phyloP scores from a whole-genome alignment of 768 basidiomycete species.

The Glaciozyma martinii region DNA sequence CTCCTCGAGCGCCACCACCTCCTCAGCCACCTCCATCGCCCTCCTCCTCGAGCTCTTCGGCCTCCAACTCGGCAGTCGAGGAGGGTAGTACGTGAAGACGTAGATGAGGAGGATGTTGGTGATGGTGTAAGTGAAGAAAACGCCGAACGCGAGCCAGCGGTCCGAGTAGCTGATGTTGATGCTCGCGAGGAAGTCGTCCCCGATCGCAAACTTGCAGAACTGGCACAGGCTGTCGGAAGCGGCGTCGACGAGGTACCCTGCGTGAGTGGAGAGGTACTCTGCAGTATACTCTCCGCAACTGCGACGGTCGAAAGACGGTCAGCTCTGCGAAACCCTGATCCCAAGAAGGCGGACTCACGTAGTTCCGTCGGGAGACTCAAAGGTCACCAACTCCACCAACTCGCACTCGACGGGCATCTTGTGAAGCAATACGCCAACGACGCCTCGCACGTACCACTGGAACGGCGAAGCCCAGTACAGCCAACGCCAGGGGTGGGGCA shows the following conservation, averaged over 20 bases:
- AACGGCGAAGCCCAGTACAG: conserved; percentile 42
- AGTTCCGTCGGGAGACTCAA: conserved; percentile 51
- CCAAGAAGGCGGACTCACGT: conserved; percentile 39
- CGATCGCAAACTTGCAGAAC: conserved; percentile 22
- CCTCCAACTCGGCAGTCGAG: neutral
- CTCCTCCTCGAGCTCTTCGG: no score
- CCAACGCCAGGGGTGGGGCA: conserved; percentile 36
- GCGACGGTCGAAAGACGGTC: conserved; percentile 10
- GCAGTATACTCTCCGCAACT: conserved; percentile 50
- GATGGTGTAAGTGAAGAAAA: conserved; percentile 21
- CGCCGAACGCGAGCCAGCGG: conserved; percentile 10
- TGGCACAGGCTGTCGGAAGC: conserved; percentile 1
- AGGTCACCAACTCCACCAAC: conserved; percentile 51
- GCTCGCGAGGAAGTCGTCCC: conserved; percentile 25
- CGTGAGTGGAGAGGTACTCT: conserved; percentile 46
- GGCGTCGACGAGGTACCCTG: conserved; percentile 49
- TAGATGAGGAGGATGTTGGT: conserved; percentile 23
- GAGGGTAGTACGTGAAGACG: conserved; percentile 21
- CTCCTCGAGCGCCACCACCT: neutral
- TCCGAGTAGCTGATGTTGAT: conserved; percentile 21
- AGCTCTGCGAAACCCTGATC: neutral
- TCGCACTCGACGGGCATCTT: conserved; percentile 46
- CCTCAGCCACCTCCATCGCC: neutral
- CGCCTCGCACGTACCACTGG: conserved; percentile 38
- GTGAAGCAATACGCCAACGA: conserved; percentile 36